Percentiles rank a stretch among this genome's conserved stretches.
phyloP scores from a whole-genome alignment of 257 asterid genomes.

The Solanum ossicruentum region DNA sequence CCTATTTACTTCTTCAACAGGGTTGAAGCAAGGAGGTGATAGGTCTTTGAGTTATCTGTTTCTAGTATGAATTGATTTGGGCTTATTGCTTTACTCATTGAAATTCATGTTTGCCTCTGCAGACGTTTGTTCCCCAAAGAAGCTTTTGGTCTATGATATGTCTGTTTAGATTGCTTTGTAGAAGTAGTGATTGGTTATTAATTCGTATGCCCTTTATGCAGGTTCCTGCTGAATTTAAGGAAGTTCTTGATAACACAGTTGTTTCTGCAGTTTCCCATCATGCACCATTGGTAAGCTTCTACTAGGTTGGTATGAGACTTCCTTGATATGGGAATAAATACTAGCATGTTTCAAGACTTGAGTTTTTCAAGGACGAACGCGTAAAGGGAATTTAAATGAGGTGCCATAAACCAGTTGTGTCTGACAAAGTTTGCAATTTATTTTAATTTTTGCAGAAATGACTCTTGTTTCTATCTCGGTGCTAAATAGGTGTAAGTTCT shows the following conservation, averaged over 20 bases:
- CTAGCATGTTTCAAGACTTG: not conserved
- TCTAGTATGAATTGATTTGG: not conserved
- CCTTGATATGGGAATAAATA: not conserved
- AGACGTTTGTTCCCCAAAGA: not conserved
- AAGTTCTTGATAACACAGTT: slow-evolving; percentile 83
- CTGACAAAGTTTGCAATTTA: not conserved
- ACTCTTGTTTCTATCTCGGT: not conserved
- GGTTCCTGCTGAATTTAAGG: slow-evolving; percentile 94
- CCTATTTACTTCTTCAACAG: not conserved
- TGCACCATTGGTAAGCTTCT: slow-evolving; percentile 54
- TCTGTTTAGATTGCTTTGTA: not conserved
- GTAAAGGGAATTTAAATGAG: not conserved
- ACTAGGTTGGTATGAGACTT: not conserved
- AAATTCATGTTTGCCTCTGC: not conserved
- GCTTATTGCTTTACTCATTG: not conserved
- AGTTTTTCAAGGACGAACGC: not conserved
- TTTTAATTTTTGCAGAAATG: not conserved
- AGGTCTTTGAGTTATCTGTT: not conserved
- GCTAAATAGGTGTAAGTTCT: not conserved
- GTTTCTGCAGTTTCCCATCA: slow-evolving; percentile 67
- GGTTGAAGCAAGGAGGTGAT: not conserved
- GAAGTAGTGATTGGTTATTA: not conserved
- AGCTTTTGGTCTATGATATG: not conserved
- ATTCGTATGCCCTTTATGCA: slow-evolving; percentile 17
- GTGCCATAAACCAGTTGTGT: not conserved